Conservation (phyloP, 2,329 filamentous ascomycete species). For the Gliomastix tumulicola region DNA sequence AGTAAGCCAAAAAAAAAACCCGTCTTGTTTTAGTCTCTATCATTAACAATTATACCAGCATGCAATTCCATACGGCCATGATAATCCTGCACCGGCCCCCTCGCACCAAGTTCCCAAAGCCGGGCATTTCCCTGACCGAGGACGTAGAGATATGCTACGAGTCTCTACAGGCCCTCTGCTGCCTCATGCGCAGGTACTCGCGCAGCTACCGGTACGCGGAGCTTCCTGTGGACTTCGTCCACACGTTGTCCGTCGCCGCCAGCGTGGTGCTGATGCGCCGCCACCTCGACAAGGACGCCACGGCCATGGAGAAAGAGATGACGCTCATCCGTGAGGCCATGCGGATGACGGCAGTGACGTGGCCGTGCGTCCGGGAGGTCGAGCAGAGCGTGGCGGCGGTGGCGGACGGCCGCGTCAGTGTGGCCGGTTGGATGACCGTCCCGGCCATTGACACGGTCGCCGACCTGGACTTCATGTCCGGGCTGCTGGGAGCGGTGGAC, state of each 20-base stretch:
- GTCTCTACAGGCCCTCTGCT: constrained; percentile 35
- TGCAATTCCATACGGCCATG: constrained; percentile 43
- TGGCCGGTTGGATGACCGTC: no score
- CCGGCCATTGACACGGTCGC: background rate
- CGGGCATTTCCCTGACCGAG: constrained; percentile 28
- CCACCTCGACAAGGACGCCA: constrained; percentile 28
- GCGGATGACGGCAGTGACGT: constrained; percentile 42
- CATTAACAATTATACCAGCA: constrained; percentile 18
- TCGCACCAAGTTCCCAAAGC: constrained; percentile 30
- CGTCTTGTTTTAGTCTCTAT: background rate
- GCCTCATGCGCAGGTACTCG: constrained; percentile 34
- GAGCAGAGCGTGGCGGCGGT: background rate
- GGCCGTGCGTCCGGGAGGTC: constrained; percentile 36
- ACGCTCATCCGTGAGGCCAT: constrained; percentile 41
- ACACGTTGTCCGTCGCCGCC: constrained; percentile 39
- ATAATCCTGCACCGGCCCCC: constrained; percentile 44
- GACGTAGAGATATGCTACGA: constrained; percentile 43
- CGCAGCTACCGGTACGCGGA: constrained; percentile 34
- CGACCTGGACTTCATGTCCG: background rate
- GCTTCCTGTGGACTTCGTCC: constrained; percentile 39
- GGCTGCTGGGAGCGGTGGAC: no score
- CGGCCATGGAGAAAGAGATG: constrained; percentile 42
- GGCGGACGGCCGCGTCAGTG: no score
- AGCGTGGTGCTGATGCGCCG: constrained; percentile 39
- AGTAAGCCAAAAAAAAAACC: constrained; percentile 18